Conservation (phyloP, 1,284 basidiomycete species). For the Albatrellus sp. region DNA sequence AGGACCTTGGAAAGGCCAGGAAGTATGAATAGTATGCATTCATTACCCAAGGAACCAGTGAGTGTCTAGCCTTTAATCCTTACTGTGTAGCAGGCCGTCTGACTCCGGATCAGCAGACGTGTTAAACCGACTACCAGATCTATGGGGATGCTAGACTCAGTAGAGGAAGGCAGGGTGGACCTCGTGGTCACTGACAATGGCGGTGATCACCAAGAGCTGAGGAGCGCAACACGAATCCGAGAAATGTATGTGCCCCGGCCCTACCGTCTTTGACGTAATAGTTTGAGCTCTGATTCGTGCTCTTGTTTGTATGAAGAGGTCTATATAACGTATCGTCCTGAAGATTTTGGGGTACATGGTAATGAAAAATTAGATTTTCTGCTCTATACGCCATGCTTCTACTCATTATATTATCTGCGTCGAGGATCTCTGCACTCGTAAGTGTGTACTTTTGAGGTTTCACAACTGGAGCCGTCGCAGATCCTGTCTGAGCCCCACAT, state of each 20-base stretch:
- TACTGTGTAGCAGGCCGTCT: conserved; percentile 29
- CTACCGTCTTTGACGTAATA: background rate
- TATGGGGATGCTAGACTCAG: conserved; percentile 28
- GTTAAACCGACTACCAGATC: conserved; percentile 27
- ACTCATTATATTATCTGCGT: too few relatives aligned
- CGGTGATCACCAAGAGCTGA: conserved; percentile 22
- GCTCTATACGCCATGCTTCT: too few relatives aligned
- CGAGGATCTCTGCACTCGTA: too few relatives aligned
- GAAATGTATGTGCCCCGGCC: conserved; percentile 24
- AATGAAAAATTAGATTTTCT: background rate
- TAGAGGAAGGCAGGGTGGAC: conserved; percentile 44
- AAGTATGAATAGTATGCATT: conserved; percentile 42
- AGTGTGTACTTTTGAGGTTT: too few relatives aligned
- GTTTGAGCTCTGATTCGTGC: background rate
- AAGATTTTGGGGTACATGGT: conserved; percentile 21
- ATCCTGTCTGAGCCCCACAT: too few relatives aligned
- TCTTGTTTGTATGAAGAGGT: conserved; percentile 39
- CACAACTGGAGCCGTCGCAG: too few relatives aligned
- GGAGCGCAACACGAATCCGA: conserved; percentile 29
- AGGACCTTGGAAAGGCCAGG: conserved; percentile 34
- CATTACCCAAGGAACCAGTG: conserved; percentile 36
- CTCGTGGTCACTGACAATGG: conserved; percentile 32
- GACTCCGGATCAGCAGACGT: conserved; percentile 26
- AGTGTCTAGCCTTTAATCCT: conserved; percentile 10
- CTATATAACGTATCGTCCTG: conserved; percentile 39